Percentiles rank a stretch among this genome's conserved stretches.
phyloP scores from a whole-genome alignment of 495 filamentous ascomycete species.

The Tuber umbilicatum region DNA sequence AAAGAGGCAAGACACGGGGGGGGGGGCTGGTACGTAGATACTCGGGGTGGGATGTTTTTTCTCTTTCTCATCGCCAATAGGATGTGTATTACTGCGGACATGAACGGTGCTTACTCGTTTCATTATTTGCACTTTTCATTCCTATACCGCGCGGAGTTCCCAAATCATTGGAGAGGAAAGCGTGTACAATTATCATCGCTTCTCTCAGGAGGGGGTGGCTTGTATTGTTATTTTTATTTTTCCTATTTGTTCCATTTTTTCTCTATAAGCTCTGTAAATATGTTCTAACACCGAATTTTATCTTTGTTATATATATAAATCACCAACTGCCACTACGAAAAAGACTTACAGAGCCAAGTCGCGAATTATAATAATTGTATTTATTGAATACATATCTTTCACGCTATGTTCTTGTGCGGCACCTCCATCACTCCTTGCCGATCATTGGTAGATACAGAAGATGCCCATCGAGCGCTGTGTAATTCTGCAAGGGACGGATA shows the following conservation, averaged over 20 bases:
- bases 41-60: neutral
- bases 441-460: neutral
- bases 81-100: neutral
- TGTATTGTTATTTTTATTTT: neutral
- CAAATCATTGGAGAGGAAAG: neutral
- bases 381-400: neutral
- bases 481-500: neutral
- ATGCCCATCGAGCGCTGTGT: neutral
- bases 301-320: conserved; percentile 6
- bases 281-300: conserved; percentile 16
- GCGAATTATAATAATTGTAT: conserved; percentile 3
- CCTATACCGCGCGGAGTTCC: neutral
- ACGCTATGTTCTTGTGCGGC: neutral
- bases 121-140: neutral
- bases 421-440: neutral
- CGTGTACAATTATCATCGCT: neutral
- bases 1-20: too few relatives aligned
- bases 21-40: neutral
- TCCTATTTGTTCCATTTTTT: too few relatives aligned
- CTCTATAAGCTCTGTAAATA: too few relatives aligned
- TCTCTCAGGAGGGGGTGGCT: neutral
- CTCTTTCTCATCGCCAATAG: neutral
- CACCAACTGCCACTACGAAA: neutral
- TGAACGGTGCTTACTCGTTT: neutral
- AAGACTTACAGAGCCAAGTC: conserved; percentile 7